Conservation (phyloP, 2,329 filamentous ascomycete genomes). For the Colletotrichum horii region DNA sequence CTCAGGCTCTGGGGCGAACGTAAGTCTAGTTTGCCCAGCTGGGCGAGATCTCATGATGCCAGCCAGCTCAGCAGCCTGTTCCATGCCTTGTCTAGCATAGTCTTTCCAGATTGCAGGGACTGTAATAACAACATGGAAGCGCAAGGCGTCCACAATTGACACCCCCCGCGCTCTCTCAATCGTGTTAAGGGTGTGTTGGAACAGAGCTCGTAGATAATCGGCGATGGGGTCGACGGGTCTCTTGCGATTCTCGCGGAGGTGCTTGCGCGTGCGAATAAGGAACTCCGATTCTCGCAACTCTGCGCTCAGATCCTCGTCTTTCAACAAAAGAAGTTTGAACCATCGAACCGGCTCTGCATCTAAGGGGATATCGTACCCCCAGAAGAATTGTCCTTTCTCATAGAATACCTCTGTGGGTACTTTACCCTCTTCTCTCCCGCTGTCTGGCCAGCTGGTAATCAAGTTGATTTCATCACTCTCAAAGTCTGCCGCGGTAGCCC, state of each 20-base stretch:
- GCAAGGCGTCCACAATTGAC: background rate
- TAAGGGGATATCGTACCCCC: background rate
- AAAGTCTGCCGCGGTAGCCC: background rate
- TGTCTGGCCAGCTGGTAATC: background rate
- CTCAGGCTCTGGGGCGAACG: background rate
- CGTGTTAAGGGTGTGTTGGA: background rate
- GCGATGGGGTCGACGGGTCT: background rate
- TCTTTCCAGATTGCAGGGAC: background rate
- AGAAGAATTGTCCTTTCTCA: background rate
- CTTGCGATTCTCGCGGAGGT: background rate
- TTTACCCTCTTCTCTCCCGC: background rate
- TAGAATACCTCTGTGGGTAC: background rate
- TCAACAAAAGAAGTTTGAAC: background rate
- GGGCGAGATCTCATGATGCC: rapidly evolving
- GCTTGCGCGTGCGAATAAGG: background rate
- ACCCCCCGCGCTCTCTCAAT: rapidly evolving
- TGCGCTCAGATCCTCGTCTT: background rate
- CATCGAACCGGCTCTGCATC: background rate
- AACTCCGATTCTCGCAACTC: background rate
- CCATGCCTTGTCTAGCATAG: background rate
- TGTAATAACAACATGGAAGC: background rate
- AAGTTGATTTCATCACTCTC: background rate
- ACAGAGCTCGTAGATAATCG: background rate
- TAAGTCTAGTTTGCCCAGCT: background rate
- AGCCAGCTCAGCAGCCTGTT: background rate